Percentiles rank a stretch among this genome's conserved stretches.
phyloP scores from a whole-genome alignment of 495 filamentous ascomycete species.

The Penicillium nucicola region DNA sequence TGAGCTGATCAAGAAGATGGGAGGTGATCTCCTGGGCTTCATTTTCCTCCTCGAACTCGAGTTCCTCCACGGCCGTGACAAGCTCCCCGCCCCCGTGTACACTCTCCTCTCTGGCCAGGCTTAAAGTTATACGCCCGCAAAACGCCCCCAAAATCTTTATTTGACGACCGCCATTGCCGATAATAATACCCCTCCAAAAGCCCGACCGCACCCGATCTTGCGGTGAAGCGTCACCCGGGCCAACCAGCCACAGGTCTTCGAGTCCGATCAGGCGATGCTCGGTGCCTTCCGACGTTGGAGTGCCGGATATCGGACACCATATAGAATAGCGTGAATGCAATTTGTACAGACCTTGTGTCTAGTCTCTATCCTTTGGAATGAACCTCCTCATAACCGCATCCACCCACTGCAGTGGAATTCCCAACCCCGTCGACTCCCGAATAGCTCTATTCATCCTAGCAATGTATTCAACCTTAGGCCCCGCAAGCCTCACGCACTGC shows the following conservation, averaged over 20 bases:
- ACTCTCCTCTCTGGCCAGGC: conserved; percentile 72
- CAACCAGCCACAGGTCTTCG: not conserved
- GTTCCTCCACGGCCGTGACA: conserved; percentile 87
- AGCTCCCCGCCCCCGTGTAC: conserved; percentile 80
- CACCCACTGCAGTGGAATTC: conserved; percentile 56
- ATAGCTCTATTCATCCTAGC: conserved; percentile 66
- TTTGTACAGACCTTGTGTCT: not conserved
- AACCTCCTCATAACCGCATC: conserved; percentile 54
- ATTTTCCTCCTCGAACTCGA: conserved; percentile 95
- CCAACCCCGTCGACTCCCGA: conserved; percentile 53
- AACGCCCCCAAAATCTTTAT: conserved; percentile 10
- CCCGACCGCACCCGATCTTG: conserved; percentile 3
- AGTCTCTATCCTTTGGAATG: conserved; percentile 33
- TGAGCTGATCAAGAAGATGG: conserved; percentile 76
- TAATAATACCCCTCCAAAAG: conserved; percentile 6
- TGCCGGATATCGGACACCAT: conserved; percentile 1
- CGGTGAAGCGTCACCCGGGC: not conserved
- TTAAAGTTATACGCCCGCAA: conserved; percentile 6
- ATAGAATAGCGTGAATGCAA: conserved; percentile 15
- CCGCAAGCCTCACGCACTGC: conserved; percentile 30
- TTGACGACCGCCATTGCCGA: conserved; percentile 3
- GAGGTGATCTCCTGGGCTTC: conserved; percentile 81
- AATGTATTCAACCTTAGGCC: conserved; percentile 62
- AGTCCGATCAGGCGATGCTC: not conserved
- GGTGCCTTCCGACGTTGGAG: conserved; percentile 4